Conservation (phyloP, 75 land plant species). For the Pinus albicaulis region DNA sequence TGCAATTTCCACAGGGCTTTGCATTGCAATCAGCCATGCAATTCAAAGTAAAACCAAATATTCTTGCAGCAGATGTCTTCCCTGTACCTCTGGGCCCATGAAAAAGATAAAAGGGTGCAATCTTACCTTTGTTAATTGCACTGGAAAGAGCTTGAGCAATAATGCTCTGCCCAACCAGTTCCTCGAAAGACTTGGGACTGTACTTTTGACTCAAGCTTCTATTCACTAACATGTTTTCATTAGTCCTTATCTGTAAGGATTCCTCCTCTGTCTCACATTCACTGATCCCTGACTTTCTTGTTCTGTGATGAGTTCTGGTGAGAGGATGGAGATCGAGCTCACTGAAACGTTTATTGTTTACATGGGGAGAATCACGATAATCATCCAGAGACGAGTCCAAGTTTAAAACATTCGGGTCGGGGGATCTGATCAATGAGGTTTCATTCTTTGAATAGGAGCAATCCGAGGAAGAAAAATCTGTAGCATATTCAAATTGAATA, state of each 20-base stretch:
- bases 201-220: conserved; percentile 39
- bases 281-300: neutral
- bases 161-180: conserved; percentile 34
- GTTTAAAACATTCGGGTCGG: neutral
- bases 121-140: conserved; percentile 26
- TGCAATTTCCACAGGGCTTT: conserved; percentile 32
- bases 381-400: neutral
- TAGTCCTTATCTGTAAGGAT: neutral
- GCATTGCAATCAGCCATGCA: conserved; percentile 12
- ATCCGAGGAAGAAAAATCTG: conserved; percentile 1
- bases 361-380: neutral
- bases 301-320: neutral
- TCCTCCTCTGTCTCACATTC: conserved; percentile 2
- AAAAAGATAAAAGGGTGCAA: conserved; percentile 42
- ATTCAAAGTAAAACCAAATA: conserved; percentile 33
- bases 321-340: conserved; percentile 1
- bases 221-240: neutral
- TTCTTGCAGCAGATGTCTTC: conserved; percentile 35
- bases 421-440: neutral
- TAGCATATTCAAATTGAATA: conserved; percentile 7
- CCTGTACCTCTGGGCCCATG: conserved; percentile 52
- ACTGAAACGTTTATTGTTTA: neutral
- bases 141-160: conserved; percentile 33
- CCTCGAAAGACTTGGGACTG: conserved; percentile 33
- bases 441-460: neutral